Evolutionary conservation across 1,284 basidiomycete genomes (phyloP), one percentile per base, ranked within the genome.

Genomic region (Cutaneotrichosporon cyanovorans): DNA sequence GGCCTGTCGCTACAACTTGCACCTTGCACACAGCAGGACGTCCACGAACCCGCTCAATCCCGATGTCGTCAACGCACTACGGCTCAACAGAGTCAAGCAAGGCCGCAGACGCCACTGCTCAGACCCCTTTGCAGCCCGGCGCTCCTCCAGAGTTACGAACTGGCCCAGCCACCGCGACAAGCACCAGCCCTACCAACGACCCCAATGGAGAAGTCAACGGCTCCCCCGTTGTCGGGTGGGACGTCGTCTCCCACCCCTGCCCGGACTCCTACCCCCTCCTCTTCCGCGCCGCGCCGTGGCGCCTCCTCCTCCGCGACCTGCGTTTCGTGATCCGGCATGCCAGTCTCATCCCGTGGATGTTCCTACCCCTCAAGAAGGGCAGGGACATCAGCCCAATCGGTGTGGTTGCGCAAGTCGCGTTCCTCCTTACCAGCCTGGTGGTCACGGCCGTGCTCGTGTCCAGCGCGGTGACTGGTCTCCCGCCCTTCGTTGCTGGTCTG

Each of bases 351-450:
- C 50, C 51, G 4, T 19, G 47, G 40, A 45, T 61, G 40, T 25
- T 64, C 15, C 32, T 40, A 2, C 60, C 60, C 0, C 10, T 49
- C 5, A 37, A 43, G 10, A 37, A 21, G 8, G 18, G 37, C 11
- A 37, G 32, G 1, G 61, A 61, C 39, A 37, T 55, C 15, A 42
- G 50, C 7, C 15, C 15, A n/a, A 14, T 5, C 5, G 57, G 55
- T 7, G 2, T 55, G 15, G 3, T 53, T 3, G 37, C 42, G 2
- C 59, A 61, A 45, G 44, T 52, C 21, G 21, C 54, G 18, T 39
- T 57, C 20, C 22, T 55, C 33, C n/a, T 52, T 5, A 37, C 47
- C 11, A 57, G 53, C 5, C 12, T 64, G 15, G 21, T 45, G 8
- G 20, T 62, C 11, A 58, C 58, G 11, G 42, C 22, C 20, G 20